Base-by-base conservation (phyloP, 2,329 filamentous ascomycete genomes). In the Pseudogymnoascus sp. region DNA sequence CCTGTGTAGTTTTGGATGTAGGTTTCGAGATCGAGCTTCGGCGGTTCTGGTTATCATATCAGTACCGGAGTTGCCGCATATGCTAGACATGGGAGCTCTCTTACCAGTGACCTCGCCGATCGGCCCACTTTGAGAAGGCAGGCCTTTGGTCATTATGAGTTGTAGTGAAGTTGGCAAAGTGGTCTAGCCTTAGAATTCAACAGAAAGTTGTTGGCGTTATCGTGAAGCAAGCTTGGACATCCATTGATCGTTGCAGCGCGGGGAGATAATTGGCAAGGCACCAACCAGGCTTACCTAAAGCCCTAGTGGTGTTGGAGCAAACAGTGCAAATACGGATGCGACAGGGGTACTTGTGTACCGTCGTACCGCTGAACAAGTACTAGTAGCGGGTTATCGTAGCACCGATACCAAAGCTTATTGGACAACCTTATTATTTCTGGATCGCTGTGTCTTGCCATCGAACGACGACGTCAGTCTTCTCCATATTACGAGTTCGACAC, bases 1-100 rank as follows among this genome's bases (percentile, higher is more conserved):
- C 93, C 91, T 73, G 80, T 82, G 76, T 97, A 99, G 73, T 97
- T 96, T 68, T 88, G 83, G 60, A 96, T 89, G 75, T 97, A 97
- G 38, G 89, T 85, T 65, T 97, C 91, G 44, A 99, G 83, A 71
- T 97, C 95, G 69, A 97, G 88, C 73, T 93, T 96, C 9, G 93
- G 93, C 6, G 84, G 77, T 59, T 91, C 90, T 93, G 61, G 29
- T 56, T 59, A 61, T 35, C 37, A 40, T 29, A 56, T 62, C 60
- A 62, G 23, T 7, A 62, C 44, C 23, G 21, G 9, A 19, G 26
- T 33, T 15, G 29, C 50, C 10, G 50, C 26, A 19, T 19, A 33
- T 33, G 11, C 13, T n/a, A 19, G 29, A 56, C 50, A 56, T 2
- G 50, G 50, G 50, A 56, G 50, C 29, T 56, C 29, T 56, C 50